Base-by-base conservation (phyloP, 495 filamentous ascomycete species). In the Halenospora varia region DNA sequence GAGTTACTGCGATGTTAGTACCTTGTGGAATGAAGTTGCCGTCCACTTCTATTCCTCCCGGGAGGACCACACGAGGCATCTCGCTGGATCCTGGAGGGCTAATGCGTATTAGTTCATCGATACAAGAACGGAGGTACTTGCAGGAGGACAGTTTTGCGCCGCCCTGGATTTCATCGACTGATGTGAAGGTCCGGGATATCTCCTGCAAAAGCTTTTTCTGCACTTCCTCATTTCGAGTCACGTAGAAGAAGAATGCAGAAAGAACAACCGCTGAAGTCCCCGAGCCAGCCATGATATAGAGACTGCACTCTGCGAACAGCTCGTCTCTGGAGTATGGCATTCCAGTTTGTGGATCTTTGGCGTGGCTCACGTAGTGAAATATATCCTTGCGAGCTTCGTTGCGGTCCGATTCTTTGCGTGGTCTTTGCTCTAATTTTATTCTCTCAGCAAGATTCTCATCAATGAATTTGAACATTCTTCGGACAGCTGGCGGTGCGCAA, bases 171-270 rank as follows among this genome's bases (percentile, higher is more conserved):
- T 77, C 79, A 1, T 64, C 69, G 22, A 41, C 29, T 9, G 19
- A 2, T 1, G 18, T 41, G 29, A 53, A 57, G 6, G 19, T 25
- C 9, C 26, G n/a, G 69, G 89, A 74, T 0, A 83, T 74, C 59
- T 90, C 87, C 53, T 87, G 79, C 45, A 87, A 72, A 59, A 83
- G 84, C 10, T 83, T 84, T 48, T 79, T 76, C 1, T 87, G 71
- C 53, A 11, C n/a, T 3, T 53, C 26, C 1, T 77, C 70, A 52
- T 80, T 78, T 19, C 77, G 78, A 20, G 76, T 67, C 25, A 89
- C 77, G 66, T 89, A 87, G 76, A 83, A 88, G 42, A 89, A 68
- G 0, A 77, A 73, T 6, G 80, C 47, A 19, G 53, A 2, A 0
- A 62, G 26, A 17, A 35, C 80, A 3, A 77, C 82, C 0, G 79